These are phyloP conservation scores for Stentor coeruleus DNA, from an alignment of 73 alveolate genomes.

Conservation along the genomic window DNA sequence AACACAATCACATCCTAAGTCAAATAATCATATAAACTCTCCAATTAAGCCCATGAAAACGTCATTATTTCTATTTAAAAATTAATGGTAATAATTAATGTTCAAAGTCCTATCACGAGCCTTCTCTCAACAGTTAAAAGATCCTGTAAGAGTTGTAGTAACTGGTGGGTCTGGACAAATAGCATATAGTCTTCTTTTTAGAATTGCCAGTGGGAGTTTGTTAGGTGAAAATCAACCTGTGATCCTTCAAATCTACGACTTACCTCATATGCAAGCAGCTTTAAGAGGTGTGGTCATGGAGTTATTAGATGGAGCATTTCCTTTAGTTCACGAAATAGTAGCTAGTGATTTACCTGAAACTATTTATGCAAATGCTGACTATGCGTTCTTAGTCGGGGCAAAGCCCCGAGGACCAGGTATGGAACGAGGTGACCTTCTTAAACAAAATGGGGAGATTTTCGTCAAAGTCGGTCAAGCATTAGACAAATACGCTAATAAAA, in stretches of 20 bases:
- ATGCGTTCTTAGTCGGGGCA: slow-evolving; percentile 83
- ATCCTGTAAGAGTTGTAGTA: slow-evolving; percentile 70
- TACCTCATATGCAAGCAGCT: slow-evolving; percentile 59
- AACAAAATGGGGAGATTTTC: slow-evolving; percentile 75
- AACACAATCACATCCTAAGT: no score
- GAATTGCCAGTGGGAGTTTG: slow-evolving; percentile 56
- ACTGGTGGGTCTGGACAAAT: slow-evolving; percentile 93
- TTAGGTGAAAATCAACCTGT: slow-evolving; percentile 55
- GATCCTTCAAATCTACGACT: slow-evolving; percentile 61
- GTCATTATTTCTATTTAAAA: no score
- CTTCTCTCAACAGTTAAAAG: no score
- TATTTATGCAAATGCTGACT: slow-evolving; percentile 75
- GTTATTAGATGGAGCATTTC: slow-evolving; percentile 76
- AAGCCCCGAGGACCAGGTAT: slow-evolving; percentile 84
- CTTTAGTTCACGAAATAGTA: slow-evolving; percentile 49
- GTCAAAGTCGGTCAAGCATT: slow-evolving; percentile 73
- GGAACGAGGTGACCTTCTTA: slow-evolving; percentile 83
- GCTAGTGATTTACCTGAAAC: slow-evolving; percentile 67
- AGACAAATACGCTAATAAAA: slow-evolving; percentile 68
- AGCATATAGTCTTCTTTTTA: slow-evolving; percentile 69
- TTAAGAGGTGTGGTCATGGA: slow-evolving; percentile 78
- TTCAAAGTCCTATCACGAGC: no score
- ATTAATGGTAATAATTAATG: no score
- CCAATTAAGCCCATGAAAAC: no score
- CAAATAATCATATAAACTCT: no score